Evolutionary conservation across 1,139 yeast species (phyloP).

Genomic region (Yamadazyma oceani): DNA sequence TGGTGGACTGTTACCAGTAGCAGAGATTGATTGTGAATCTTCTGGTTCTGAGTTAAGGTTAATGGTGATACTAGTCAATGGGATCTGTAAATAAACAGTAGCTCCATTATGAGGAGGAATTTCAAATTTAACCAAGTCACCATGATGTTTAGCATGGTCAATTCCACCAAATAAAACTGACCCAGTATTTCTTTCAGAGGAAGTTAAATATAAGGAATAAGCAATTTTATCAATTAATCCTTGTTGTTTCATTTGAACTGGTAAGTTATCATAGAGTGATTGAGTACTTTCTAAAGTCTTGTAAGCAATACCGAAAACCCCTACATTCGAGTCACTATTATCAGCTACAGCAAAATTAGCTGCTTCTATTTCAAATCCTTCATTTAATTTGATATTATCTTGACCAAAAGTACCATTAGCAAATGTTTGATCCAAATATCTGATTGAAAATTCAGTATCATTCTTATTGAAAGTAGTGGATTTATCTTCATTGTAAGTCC

Average conservation of each 20-base stretch:
- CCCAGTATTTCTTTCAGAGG: conserved; percentile 42
- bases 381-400: conserved; percentile 42
- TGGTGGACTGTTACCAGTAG: conserved; percentile 5
- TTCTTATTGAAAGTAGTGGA: conserved; percentile 50
- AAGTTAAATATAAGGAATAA: conserved; percentile 55
- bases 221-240: conserved; percentile 50
- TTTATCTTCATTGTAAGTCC: conserved; percentile 47
- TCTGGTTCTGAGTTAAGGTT: conserved; percentile 5
- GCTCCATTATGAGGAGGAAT: conserved; percentile 20
- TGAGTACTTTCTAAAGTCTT: conserved; percentile 20
- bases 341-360: conserved; percentile 58
- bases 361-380: conserved; percentile 32
- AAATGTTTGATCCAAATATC: conserved; percentile 32
- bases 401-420: conserved; percentile 55
- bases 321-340: conserved; percentile 50
- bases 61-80: conserved; percentile 19
- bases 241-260: conserved; percentile 49
- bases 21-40: too few relatives aligned
- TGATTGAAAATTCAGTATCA: conserved; percentile 35
- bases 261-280: conserved; percentile 25
- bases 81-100: conserved; percentile 21
- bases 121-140: conserved; percentile 33
- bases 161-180: conserved; percentile 57
- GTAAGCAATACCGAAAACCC: conserved; percentile 63
- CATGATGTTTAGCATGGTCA: conserved; percentile 53